phyloP scores from a whole-genome alignment of 108 stramenopile species.

The Stephanodiscus triporus region DNA sequence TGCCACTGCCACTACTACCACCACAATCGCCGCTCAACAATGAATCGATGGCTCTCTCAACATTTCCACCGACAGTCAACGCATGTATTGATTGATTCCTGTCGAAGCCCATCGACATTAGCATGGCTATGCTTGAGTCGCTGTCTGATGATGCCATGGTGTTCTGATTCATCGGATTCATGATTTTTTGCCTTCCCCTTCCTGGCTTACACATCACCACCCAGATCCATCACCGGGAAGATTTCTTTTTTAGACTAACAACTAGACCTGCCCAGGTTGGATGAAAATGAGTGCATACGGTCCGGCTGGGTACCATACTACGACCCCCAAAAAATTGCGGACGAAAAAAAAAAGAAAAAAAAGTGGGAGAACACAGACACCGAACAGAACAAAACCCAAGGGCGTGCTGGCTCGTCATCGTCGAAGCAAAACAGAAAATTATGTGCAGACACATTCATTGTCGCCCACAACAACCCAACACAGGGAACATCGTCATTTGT shows the following conservation, averaged over 20 bases:
- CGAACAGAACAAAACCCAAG: too few species aligned
- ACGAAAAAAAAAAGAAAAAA: too few species aligned
- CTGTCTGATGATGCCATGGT: neutral
- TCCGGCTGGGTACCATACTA: slow-evolving; percentile 39
- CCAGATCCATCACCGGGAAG: slow-evolving; percentile 72
- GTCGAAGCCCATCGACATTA: slow-evolving; percentile 73
- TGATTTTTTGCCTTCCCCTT: too few species aligned
- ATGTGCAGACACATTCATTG: too few species aligned
- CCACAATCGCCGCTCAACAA: slow-evolving; percentile 22
- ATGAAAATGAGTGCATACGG: slow-evolving; percentile 72
- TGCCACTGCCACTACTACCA: slow-evolving; percentile 15
- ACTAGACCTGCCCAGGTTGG: slow-evolving; percentile 49
- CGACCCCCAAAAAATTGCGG: too few species aligned
- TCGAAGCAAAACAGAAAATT: too few species aligned
- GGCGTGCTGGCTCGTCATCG: too few species aligned
- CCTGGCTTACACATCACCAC: slow-evolving; percentile 70
- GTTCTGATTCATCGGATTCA: too few species aligned
- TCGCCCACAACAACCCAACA: neutral
- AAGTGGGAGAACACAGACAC: too few species aligned
- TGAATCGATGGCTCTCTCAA: slow-evolving; percentile 63
- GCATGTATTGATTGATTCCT: slow-evolving; percentile 44
- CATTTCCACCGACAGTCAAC: slow-evolving; percentile 51
- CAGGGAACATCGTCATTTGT: neutral
- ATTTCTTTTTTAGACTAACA: slow-evolving; percentile 52
- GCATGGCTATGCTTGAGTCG: slow-evolving; percentile 1